These are phyloP conservation scores for Pueraria montana DNA, from an alignment of 306 rosid genomes.

Conservation along the genomic window DNA sequence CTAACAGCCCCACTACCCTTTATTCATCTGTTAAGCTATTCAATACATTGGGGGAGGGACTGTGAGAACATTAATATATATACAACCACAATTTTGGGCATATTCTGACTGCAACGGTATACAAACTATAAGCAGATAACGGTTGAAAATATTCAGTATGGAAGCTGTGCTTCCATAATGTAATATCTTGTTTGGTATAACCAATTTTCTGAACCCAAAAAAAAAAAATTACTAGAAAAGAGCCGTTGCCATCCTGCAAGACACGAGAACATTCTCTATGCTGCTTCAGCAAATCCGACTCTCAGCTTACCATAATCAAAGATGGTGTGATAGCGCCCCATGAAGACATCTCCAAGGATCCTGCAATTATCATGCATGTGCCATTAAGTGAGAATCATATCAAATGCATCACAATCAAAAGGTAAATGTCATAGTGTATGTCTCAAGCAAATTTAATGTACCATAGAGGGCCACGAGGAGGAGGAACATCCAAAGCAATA, in stretches of 20 bases:
- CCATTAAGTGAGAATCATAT: conserved; percentile 40
- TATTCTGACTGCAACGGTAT: conserved; percentile 26
- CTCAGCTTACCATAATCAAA: conserved; percentile 79
- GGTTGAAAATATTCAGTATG: conserved; percentile 18
- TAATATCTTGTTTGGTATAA: not conserved
- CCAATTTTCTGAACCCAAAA: conserved; percentile 14
- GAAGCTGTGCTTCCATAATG: conserved; percentile 8
- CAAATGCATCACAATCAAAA: conserved; percentile 39
- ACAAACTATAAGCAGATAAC: conserved; percentile 36
- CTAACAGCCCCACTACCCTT: not conserved
- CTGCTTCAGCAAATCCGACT: conserved; percentile 94
- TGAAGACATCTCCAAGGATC: conserved; percentile 94
- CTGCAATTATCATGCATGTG: conserved; percentile 57
- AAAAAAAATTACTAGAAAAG: not conserved
- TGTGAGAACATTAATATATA: not conserved
- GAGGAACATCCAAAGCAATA: conserved; percentile 80
- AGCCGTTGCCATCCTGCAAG: not conserved
- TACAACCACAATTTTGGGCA: conserved; percentile 33
- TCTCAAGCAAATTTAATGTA: conserved; percentile 45
- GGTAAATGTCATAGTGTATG: not conserved
- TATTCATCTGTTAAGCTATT: not conserved
- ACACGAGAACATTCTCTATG: conserved; percentile 50
- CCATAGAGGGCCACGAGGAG: conserved; percentile 98
- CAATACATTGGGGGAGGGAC: not conserved
- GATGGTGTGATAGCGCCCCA: conserved; percentile 92